phyloP scores from a whole-genome alignment of 2,329 filamentous ascomycete genomes.

The Colletotrichum orchidophilum region DNA sequence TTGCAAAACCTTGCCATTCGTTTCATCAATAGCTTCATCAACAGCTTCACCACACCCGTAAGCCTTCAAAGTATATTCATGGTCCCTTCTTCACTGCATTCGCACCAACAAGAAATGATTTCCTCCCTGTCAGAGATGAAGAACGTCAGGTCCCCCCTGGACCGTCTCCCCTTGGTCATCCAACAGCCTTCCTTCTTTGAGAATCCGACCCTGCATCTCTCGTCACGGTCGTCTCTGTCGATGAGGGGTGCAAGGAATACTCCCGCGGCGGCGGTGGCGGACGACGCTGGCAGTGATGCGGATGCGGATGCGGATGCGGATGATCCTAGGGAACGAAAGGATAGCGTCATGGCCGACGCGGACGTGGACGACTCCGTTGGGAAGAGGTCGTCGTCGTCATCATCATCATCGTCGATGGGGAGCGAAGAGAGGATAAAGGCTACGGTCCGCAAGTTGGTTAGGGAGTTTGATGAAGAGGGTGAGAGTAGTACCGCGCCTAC shows the following conservation, averaged over 20 bases:
- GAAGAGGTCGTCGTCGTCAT: not conserved
- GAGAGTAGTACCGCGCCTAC: not conserved
- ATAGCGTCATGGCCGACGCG: slow-evolving; percentile 1
- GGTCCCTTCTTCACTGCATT: no score
- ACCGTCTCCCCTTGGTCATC: not conserved
- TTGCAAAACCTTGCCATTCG: not conserved
- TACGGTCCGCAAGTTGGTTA: not conserved
- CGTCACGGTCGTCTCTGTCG: not conserved
- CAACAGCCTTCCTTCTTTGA: not conserved
- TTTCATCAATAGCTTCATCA: not conserved
- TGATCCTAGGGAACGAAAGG: not conserved
- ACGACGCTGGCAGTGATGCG: not conserved
- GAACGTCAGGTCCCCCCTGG: not conserved
- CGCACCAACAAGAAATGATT: not conserved
- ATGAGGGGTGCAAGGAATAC: not conserved
- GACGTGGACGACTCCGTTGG: not conserved
- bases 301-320: not conserved
- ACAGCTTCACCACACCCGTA: not conserved
- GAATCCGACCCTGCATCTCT: not conserved
- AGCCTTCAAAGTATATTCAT: no score
- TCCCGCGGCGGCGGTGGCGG: not conserved
- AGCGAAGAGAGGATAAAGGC: not conserved
- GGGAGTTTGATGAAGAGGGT: not conserved
- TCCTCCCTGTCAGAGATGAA: not conserved
- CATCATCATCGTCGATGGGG: not conserved